phyloP scores from a whole-genome alignment of 805 yeast genomes.

The Starmerella sp. region DNA sequence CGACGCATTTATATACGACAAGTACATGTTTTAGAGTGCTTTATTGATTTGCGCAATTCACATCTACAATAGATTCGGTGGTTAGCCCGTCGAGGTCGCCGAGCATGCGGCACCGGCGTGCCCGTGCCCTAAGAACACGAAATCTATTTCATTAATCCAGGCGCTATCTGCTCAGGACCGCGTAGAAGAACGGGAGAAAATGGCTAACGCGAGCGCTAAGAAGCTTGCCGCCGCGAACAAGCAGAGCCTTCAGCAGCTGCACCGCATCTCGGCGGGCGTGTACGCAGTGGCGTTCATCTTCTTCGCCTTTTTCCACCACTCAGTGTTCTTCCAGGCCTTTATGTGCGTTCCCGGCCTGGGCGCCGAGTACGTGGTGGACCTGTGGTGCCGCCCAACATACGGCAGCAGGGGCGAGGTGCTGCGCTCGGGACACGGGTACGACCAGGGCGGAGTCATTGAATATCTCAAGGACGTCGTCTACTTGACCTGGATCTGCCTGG shows the following conservation, averaged over 20 bases:
- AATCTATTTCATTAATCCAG: background rate
- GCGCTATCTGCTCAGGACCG: background rate
- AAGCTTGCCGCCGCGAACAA: constrained; percentile 31
- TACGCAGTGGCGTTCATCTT: constrained; percentile 34
- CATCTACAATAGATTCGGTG: too few species aligned
- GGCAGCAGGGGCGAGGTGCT: constrained; percentile 35
- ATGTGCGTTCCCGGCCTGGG: constrained; percentile 35
- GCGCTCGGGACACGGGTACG: constrained; percentile 49
- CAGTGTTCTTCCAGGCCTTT: constrained; percentile 36
- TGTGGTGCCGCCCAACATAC: constrained; percentile 49
- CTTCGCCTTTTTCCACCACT: constrained; percentile 36
- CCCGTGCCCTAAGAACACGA: too few species aligned
- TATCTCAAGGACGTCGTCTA: constrained; percentile 62
- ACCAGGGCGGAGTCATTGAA: constrained; percentile 55
- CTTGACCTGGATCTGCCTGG: constrained; percentile 47
- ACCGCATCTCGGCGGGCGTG: constrained; percentile 31
- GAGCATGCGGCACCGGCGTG: too few species aligned
- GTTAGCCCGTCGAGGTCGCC: too few species aligned
- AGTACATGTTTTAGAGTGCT: background rate
- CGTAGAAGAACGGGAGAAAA: constrained; percentile 11
- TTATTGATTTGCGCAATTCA: too few species aligned
- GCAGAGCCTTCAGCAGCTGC: constrained; percentile 28
- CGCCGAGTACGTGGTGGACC: constrained; percentile 45
- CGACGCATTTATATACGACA: constrained; percentile 4
- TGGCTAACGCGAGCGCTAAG: constrained; percentile 39